Evolutionary conservation across 371 early-diverging fungal species (phyloP), one percentile per base, ranked within the genome.

Genomic region (Mucor piriformis): DNA sequence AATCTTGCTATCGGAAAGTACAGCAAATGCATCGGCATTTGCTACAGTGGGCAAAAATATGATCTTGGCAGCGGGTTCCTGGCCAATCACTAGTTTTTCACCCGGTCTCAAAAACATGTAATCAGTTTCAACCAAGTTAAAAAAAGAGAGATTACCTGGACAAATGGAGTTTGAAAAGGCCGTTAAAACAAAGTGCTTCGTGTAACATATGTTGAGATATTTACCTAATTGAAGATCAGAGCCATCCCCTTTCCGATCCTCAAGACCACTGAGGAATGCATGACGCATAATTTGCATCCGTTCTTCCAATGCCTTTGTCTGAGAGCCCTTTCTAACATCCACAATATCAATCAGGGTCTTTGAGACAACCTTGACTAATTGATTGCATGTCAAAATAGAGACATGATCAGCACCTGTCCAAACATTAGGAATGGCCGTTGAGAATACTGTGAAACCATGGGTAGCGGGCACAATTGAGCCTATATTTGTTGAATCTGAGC

Each of bases 361-460:
- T 3, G 88, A 81, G 15, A 91, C 62, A 8, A 82, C 81, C 12
- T 77, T 76, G 11, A 89, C 89, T 38, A 97, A 75, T 71, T 97
- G 98, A 57, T 90, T 90, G 64, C 97, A 98, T 87, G 97, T 97
- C 54, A 96, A 73, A 54, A 95, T 90, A 16, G 89, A 84, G 23
- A 89, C 83, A 72, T 98, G 98, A 66, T 96, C 97, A 20, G 88
- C 82, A 2, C 91, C 83, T 11, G 91, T 85, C 98, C 98, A 98
- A 3, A 93, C 95, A 32, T 83, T 69, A 18, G 93, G 92, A 25
- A 96, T 84, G 0, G 87, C 87, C 6, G 94, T 90, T 10, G 69
- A 59, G 42, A 76, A 86, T 6, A 88, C 86, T 35, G 92, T 91
- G 49, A 93, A 88, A 0, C 95, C 92, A 59, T 91, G 76, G 0